Evolutionary conservation across 2,329 filamentous ascomycete species (phyloP).

Genomic region (Sporothrix euskadiensis): DNA sequence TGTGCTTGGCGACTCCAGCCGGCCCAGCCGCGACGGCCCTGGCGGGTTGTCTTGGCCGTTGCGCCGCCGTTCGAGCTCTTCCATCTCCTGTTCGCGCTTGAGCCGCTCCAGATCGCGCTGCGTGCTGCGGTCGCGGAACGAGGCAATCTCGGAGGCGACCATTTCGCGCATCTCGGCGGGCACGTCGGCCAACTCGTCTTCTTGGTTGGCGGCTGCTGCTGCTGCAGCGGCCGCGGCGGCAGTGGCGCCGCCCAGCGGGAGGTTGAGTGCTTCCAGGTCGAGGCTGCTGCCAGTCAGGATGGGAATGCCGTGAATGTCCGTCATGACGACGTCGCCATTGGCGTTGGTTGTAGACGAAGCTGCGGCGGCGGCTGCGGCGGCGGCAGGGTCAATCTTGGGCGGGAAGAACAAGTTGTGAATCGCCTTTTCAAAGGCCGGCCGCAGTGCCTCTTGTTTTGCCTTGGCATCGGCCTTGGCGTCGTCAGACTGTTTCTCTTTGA

Average conservation of each 20-base stretch:
- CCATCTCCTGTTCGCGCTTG: slow-evolving; percentile 86
- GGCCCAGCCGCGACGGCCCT: slow-evolving; percentile 53
- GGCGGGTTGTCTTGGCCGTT: slow-evolving; percentile 49
- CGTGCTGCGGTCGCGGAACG: slow-evolving; percentile 89
- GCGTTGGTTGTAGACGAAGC: slow-evolving; percentile 42
- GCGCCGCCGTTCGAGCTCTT: slow-evolving; percentile 76
- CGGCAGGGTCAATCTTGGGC: slow-evolving; percentile 45
- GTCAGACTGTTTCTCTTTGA: slow-evolving; percentile 66
- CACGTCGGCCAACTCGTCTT: slow-evolving; percentile 94
- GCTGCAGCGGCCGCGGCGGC: background rate
- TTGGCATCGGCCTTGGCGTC: slow-evolving; percentile 64
- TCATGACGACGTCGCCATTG: slow-evolving; percentile 70
- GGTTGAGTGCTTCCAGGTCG: slow-evolving; percentile 83
- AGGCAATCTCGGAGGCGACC: slow-evolving; percentile 88
- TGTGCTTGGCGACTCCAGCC: slow-evolving; percentile 70
- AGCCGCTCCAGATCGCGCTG: slow-evolving; percentile 85
- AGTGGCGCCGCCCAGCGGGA: slow-evolving; percentile 58
- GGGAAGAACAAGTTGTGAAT: slow-evolving; percentile 74
- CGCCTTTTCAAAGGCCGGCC: slow-evolving; percentile 65
- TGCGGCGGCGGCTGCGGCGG: slow-evolving; percentile 38
- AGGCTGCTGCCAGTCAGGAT: slow-evolving; percentile 35
- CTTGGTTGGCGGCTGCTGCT: slow-evolving; percentile 48
- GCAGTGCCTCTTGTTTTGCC: slow-evolving; percentile 69
- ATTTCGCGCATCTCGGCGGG: slow-evolving; percentile 94
- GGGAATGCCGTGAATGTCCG: slow-evolving; percentile 49